Evolutionary conservation across 139 green algal species (phyloP), one percentile per base, ranked within the genome.

Genomic region (Micractinium sp.): DNA sequence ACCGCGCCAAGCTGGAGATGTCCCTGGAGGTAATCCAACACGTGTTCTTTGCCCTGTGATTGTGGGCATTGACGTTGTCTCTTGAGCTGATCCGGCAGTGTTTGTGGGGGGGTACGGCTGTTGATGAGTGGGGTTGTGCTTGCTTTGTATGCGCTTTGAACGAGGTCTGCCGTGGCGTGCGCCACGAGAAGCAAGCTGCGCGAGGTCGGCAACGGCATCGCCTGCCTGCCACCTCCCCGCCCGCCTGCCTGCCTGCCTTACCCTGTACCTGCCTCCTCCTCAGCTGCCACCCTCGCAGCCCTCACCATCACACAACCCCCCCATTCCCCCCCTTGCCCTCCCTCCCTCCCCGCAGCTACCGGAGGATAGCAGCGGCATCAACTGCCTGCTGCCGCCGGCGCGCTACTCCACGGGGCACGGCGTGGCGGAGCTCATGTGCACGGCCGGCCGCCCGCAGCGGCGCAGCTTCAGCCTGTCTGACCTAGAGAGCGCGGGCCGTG

Each of bases 391-490:
- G 82, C 82, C 82, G 61, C 60, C 61, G 1, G 60, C 82, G 12
- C 82, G 61, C 35, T 86, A 86, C 61, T 9, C 80, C 53, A 71
- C 53, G 18, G 80, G 80, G 53, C 9, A 25, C 3, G 80, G 80
- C 53, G 80, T 85, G 80, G 80, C 53, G 4, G 80, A 85, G n/a
- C 80, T 85, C 23, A 20, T 85, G 53, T 85, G 80, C 56, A 20
- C 31, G 20, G 15, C 31, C 63, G 20, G 12, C 41, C 41, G 41
- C 38, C 77, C 38, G 22, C 53, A 67, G 78, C 78, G 78, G 35
- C 78, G 78, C 78, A 61, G 35, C 41, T 39, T 84, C 29, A 84
- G 78, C 47, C 41, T 67, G 0, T 67, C 78, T 2, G 78, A 84
- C 29, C 25, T 84, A 0, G 27, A 84, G 16, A 47, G 20, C 0